Evolutionary conservation across 2,329 filamentous ascomycete species (phyloP), one percentile per base, ranked within the genome.

Genomic region (Fusarium multiceps): DNA sequence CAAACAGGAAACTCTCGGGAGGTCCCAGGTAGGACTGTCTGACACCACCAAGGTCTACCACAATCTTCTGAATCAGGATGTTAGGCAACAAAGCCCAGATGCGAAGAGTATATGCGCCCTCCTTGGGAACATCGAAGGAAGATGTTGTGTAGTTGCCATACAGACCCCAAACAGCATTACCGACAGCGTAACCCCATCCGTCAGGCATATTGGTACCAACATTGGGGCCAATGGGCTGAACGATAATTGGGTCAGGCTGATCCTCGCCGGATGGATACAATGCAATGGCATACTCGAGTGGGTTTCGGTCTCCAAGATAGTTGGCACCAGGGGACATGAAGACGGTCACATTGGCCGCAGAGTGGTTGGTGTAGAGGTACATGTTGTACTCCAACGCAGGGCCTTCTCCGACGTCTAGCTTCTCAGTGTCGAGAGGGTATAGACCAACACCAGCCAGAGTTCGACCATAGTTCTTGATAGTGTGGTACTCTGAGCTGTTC

Each of bases 311-410:
- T 27, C 85, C 85, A 6, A 86, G 80, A 71, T 86, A 86, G 74
- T 88, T 88, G 45, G 84, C 82, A 1, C 79, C 81, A 0, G 86
- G 85, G 11, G 85, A 87, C 62, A 89, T 80, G 75, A 83, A 84
- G 4, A 88, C 79, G 0, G 76, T 84, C 2, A 83, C 77, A 68
- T 82, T 83, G 46, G 76, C 77, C 8, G 80, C 81, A 18, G 80
- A 80, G 7, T 82, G 76, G 59, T 83, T 82, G 45, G 84, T 87
- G 79, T 89, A 91, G 14, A 89, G 81, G 77, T 89, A 91, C 61
- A 91, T 73, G 55, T 86, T 82, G 75, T 90, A 92, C 68, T 88
- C 85, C 11, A 91, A 82, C 7, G 83, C 84, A 1, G 89, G 88
- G 1, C 82, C 85, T 13, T 82, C 81, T 5, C 80, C 80, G 1